A percentile compares a stretch with the other conserved stretches of the same genome.
These are phyloP conservation scores for Sugiyamaella boreocaroliniensis DNA, from an alignment of 805 yeast species.

Conservation along the genomic window DNA sequence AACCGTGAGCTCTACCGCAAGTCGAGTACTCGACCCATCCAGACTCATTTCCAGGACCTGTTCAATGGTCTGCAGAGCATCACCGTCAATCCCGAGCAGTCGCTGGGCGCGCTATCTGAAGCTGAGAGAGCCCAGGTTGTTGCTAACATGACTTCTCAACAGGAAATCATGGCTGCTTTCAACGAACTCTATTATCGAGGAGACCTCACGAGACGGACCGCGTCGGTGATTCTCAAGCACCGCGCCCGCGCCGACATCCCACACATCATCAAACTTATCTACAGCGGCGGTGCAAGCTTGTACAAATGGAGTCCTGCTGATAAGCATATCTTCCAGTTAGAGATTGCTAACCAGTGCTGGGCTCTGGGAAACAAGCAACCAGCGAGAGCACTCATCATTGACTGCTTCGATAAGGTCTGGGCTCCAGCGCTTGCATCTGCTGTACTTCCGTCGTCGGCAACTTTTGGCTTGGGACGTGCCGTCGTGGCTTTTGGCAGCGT, in stretches of 20 bases:
- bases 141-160: background rate
- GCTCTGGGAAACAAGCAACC: constrained; percentile 13
- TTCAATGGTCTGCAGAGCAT: constrained; percentile 17
- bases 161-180: constrained; percentile 19
- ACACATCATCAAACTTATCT: constrained; percentile 21
- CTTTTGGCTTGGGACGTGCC: constrained; percentile 14
- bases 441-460: background rate
- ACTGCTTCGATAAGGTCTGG: constrained; percentile 20
- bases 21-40: constrained; percentile 10
- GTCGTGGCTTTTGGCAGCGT: constrained; percentile 6
- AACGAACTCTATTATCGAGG: constrained; percentile 25
- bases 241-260: constrained; percentile 17
- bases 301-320: constrained; percentile 22
- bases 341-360: constrained; percentile 27
- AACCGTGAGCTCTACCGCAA: constrained; percentile 5
- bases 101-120: background rate
- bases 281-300: constrained; percentile 22
- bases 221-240: constrained; percentile 22
- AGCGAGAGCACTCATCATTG: constrained; percentile 18
- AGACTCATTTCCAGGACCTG: constrained; percentile 17
- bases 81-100: constrained; percentile 1
- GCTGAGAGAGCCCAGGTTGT: background rate
- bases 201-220: constrained; percentile 18
- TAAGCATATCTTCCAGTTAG: constrained; percentile 22
- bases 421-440: constrained; percentile 10